Base-by-base conservation (phyloP, 2,329 filamentous ascomycete species). In the Rasamsonia emersonii region DNA sequence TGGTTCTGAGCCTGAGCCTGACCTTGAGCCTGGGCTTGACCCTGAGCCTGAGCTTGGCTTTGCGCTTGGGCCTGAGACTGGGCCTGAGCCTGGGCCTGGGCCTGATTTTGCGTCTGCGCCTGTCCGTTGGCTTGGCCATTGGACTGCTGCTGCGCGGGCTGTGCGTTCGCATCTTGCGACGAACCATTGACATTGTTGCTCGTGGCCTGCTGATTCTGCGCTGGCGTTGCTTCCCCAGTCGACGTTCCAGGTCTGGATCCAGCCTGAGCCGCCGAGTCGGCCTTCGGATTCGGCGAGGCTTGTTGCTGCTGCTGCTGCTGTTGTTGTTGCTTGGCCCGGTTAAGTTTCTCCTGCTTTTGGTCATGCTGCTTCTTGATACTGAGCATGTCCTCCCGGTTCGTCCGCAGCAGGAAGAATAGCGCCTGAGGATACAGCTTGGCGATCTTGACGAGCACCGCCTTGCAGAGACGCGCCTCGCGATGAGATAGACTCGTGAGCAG, bases 381-480 rank as follows among this genome's bases (percentile, higher is more conserved):
- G 34, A 84, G 68, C 78, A 95, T 88, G 54, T 99, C 93, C 58
- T 99, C 91, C 24, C 89, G 73, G 43, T 83, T 94, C 1, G 89
- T 98, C 37, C 91, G 73, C 17, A 98, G 73, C 54, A 94, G 80
- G 70, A 96, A 96, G 67, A 95, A 98, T 17, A 99, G 69, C 3
- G 91, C 81, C 54, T 99, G 91, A 2, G 91, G 91, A 54, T 93
- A 98, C 0, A 83, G 79, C 65, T 95, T 95, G 32, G 91, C 91
- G 51, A 99, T 86, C 67, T 91, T 93, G 15, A 86, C 74, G 11
- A 99, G 71, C 30, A 99, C 85, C 30, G 77, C 75, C 54, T 91
- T 82, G 26, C 89, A 84, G 28, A 93, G 81, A 4, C 79, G 77
- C 9, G 86, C 89, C 59, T 99, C 93, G 47, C 89, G 88, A 51